Evolutionary conservation across 176 grass and related monocot genomes (phyloP), one percentile per base, ranked within the genome.

Genomic region (Oryza brachyantha): DNA sequence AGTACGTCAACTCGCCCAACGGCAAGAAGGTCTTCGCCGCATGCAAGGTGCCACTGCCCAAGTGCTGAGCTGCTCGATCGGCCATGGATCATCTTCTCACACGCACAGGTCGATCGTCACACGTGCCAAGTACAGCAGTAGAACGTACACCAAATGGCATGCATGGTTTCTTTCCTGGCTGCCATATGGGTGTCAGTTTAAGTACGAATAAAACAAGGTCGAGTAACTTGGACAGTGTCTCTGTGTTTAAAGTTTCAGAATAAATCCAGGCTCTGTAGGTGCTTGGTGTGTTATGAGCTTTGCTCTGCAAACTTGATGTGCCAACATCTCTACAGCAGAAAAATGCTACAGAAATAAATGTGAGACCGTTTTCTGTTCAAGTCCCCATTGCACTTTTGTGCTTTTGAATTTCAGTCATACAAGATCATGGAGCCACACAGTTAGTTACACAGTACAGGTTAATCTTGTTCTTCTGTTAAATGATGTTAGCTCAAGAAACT

Each of bases 1-100:
- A 88, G 29, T 93, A 91, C 82, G 84, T 97, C 86, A 97, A 93
- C 91, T 97, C 94, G 10, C 87, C 90, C 65, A 91, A 93, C 81
- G 87, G 81, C 88, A 97, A 93, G 84, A 97, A 89, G 88, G 94
- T 93, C 21, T 83, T 88, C 80, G 41, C 77, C 29, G 66, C 78
- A 2, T 97, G 91, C 69, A 81, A 83, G 16, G 81, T 85, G 11
- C 75, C 78, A 16, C 70, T 76, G 63, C 86, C 81, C 26, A 84
- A 21, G 7, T 88, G 86, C 69, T 79, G 50, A 87, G 35, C 22
- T 0, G 55, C 13, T 0, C 2, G 0, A 1, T 13, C 28, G 28
- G 0, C 3, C 42, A 45, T 45, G 3, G n/a, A n/a, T n/a, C n/a
- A n/a, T n/a, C n/a, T n/a, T n/a, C n/a, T n/a, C n/a, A n/a, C n/a